Evolutionary conservation across 257 asterid genomes (phyloP), one percentile per base, ranked within the genome.

Genomic region (Scutellaria minor): DNA sequence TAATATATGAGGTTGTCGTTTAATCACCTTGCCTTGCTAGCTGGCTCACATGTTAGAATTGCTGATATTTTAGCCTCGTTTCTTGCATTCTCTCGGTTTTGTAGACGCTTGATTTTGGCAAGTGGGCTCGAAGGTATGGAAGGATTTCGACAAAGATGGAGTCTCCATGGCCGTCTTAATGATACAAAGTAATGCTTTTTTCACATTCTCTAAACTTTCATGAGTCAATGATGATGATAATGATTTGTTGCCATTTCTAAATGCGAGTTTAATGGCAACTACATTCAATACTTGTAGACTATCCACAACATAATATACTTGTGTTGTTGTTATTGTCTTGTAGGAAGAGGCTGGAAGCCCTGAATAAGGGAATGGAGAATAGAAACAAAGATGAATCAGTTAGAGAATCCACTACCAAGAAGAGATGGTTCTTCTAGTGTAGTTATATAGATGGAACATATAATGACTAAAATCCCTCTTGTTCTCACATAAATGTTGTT

Each of bases 61-160:
- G 37, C 3, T 31, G 37, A 31, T 31, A 1, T 31, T 31, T 31
- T 31, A 31, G 5, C 37, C 12, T 44, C 18, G 41, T 57, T 70
- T 57, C 52, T 10, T 50, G 48, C 37, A 41, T 8, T 63, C 65
- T 60, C 37, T 31, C 5, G 37, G 27, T 54, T 15, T 60, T 68
- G 10, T 76, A 92, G 98, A 70, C 96, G 83, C 78, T 77, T 93
- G 83, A 90, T 93, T 68, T 80, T 93, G 92, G 98, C 98, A n/a
- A 93, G 97, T 76, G 98, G 98, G 57, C 63, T 75, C 55, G 97
- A 90, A 83, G 98, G 98, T 60, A 83, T 83, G 83, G 96, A 93
- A 62, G 97, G 98, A 64, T 89, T 88, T 78, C 87, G 95, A 64
- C 97, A 89, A 75, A 88, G 98, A 80, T 93, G 98, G 97, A 93